These are phyloP conservation scores for Candida insectalens DNA, from an alignment of 805 yeast genomes.

Conservation along the genomic window DNA sequence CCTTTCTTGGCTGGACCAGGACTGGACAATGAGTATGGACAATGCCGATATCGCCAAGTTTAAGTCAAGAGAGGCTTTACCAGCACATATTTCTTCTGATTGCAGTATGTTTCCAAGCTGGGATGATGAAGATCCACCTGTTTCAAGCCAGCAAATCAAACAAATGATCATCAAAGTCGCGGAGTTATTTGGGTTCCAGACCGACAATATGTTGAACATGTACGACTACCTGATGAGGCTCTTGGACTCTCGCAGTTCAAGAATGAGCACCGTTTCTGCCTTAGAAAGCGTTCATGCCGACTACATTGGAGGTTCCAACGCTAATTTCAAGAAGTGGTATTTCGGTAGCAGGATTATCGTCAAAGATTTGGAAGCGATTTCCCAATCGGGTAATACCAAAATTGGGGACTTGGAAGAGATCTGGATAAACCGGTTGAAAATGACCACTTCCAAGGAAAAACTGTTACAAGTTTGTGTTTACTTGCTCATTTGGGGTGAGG, in stretches of 20 bases:
- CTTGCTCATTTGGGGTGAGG: constrained; percentile 67
- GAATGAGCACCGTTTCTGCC: constrained; percentile 49
- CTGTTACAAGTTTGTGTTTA: constrained; percentile 59
- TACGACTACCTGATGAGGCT: constrained; percentile 53
- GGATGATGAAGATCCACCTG: too few species aligned
- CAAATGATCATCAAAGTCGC: constrained; percentile 42
- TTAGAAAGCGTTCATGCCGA: constrained; percentile 58
- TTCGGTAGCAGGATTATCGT: constrained; percentile 64
- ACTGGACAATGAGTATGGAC: too few species aligned
- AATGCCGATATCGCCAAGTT: too few species aligned
- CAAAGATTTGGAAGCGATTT: too few species aligned
- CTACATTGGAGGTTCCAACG: constrained; percentile 60
- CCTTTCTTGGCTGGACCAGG: too few species aligned
- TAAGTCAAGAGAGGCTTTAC: too few species aligned
- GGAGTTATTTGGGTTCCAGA: constrained; percentile 57
- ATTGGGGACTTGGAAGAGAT: constrained; percentile 3
- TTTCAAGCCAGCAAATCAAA: constrained; percentile 44
- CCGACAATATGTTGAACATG: constrained; percentile 56
- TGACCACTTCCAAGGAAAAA: constrained; percentile 41
- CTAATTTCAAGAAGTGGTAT: constrained; percentile 70
- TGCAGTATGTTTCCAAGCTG: too few species aligned
- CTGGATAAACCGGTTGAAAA: constrained; percentile 44
- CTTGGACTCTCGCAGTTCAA: constrained; percentile 59
- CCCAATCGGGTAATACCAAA: constrained; percentile 12
- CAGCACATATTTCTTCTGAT: too few species aligned